Evolutionary conservation across 257 asterid species (phyloP).

Genomic region (Paulownia fortunei): DNA sequence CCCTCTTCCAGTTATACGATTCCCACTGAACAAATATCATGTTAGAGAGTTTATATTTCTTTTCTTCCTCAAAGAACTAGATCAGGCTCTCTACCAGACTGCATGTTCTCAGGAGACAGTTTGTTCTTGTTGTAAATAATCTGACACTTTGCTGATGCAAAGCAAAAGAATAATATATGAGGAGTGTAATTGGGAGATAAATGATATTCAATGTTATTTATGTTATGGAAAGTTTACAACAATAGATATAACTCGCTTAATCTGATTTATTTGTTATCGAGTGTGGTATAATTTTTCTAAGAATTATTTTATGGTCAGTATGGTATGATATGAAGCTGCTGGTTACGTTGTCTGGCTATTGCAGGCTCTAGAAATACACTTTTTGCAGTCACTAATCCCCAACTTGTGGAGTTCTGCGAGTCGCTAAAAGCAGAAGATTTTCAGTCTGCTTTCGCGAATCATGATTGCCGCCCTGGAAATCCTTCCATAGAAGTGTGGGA

Average conservation of each 20-base stretch:
- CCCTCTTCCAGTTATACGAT: no score
- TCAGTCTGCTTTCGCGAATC: slow-evolving; percentile 86
- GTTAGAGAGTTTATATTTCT: no score
- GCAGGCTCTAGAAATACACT: slow-evolving; percentile 96
- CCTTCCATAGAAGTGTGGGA: slow-evolving; percentile 99
- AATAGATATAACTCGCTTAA: background rate
- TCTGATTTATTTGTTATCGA: background rate
- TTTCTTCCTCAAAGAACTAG: no score
- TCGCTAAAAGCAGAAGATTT: slow-evolving; percentile 89
- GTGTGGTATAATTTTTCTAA: background rate
- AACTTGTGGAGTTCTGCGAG: slow-evolving; percentile 81
- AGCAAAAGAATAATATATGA: no score
- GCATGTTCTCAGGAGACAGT: no score
- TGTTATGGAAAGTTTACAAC: background rate
- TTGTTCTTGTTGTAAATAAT: no score
- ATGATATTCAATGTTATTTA: no score
- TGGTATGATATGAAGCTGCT: background rate
- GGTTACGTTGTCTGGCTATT: slow-evolving; percentile 30
- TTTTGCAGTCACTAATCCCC: slow-evolving; percentile 95
- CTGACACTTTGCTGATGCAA: no score
- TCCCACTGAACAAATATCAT: no score
- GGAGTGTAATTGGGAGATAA: no score
- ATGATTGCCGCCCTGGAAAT: slow-evolving; percentile 90
- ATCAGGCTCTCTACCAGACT: no score
- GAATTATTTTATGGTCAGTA: background rate